Base-by-base conservation (phyloP, 2,329 filamentous ascomycete species). In the Pestalotiopsis sp. region DNA sequence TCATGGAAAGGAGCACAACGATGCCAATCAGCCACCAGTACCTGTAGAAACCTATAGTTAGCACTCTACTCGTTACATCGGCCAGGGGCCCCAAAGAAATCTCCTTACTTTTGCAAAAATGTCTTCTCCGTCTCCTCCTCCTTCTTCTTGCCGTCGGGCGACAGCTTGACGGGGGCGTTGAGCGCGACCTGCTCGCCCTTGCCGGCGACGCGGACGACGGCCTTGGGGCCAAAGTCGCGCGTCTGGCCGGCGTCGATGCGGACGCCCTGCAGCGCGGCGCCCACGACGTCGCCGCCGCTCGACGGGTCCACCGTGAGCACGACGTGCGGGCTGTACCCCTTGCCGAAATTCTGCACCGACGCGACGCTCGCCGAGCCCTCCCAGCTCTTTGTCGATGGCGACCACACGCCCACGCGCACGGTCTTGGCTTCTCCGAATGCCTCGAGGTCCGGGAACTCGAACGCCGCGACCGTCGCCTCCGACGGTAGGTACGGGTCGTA, bases 21-120 rank as follows among this genome's bases (percentile, higher is more conserved):
- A 88, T 83, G 23, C 81, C 85, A 78, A 90, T 79, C 73, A 89
- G 77, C 89, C 89, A 92, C 90, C 90, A 92, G 77, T 92, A 92
- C 78, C 89, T 90, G 72, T 65, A 67, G 31, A 61, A 68, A 31
- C 76, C 84, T 78, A 85, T 82, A 76, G 76, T 52, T 31, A 23
- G 36, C 23, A 36, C n/a, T 6, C 57, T 59, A 6, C 36, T 36
- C 13, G 5, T 52, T 3, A 23, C 23, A 23, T 23, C n/a, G 20
- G 36, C 20, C 17, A 14, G 36, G 20, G 23, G 23, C 23, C 23
- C 23, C 23, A 57, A 38, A 31, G 25, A 17, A 38, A 25, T 13
- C 2, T 59, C 84, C 86, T 74, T 83, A 91, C 90, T 90, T 92
- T 79, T 92, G 90, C 68, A 92, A 77, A 71, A 92, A 84, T 1